These are phyloP conservation scores for Aspergillus steynii DNA, from an alignment of 495 filamentous ascomycete species.

Conservation along the genomic window DNA sequence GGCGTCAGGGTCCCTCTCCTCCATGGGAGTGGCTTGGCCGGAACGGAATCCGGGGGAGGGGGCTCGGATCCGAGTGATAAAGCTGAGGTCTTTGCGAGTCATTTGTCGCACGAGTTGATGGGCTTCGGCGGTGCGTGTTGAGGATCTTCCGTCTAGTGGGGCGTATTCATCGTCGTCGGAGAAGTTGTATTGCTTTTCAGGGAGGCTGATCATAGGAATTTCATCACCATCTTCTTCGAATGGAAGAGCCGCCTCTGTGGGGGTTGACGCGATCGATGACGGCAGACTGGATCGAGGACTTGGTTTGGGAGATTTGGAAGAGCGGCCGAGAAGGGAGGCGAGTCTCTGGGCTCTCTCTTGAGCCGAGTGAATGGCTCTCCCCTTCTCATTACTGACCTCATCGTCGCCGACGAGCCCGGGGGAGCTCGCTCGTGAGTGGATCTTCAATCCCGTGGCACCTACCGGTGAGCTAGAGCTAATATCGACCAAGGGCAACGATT, in stretches of 20 bases:
- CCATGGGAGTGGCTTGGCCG: slow-evolving; percentile 59
- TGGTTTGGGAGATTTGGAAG: slow-evolving; percentile 34
- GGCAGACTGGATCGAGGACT: slow-evolving; percentile 30
- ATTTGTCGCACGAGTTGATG: slow-evolving; percentile 40
- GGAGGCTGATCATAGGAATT: slow-evolving; percentile 38
- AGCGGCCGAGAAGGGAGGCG: slow-evolving; percentile 36
- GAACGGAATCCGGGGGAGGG: slow-evolving; percentile 49
- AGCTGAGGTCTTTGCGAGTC: slow-evolving; percentile 37
- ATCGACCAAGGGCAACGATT: slow-evolving; percentile 29
- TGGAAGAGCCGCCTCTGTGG: slow-evolving; percentile 29
- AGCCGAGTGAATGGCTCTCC: slow-evolving; percentile 36
- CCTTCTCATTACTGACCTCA: slow-evolving; percentile 43
- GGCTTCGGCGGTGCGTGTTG: slow-evolving; percentile 34
- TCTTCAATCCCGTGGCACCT: slow-evolving; percentile 33
- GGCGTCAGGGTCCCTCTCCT: slow-evolving; percentile 59
- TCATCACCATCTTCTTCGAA: slow-evolving; percentile 41
- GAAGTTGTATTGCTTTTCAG: slow-evolving; percentile 39
- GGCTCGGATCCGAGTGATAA: slow-evolving; percentile 39
- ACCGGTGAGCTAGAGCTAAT: slow-evolving; percentile 32
- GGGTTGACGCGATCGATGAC: slow-evolving; percentile 34
- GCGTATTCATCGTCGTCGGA: slow-evolving; percentile 38
- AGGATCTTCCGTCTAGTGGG: slow-evolving; percentile 31
- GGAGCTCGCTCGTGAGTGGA: slow-evolving; percentile 33
- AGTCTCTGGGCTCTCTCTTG: slow-evolving; percentile 36
- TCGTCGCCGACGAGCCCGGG: slow-evolving; percentile 25